Evolutionary conservation across 495 filamentous ascomycete genomes (phyloP).

Genomic region (Pseudoneurospora amorphoporcata): DNA sequence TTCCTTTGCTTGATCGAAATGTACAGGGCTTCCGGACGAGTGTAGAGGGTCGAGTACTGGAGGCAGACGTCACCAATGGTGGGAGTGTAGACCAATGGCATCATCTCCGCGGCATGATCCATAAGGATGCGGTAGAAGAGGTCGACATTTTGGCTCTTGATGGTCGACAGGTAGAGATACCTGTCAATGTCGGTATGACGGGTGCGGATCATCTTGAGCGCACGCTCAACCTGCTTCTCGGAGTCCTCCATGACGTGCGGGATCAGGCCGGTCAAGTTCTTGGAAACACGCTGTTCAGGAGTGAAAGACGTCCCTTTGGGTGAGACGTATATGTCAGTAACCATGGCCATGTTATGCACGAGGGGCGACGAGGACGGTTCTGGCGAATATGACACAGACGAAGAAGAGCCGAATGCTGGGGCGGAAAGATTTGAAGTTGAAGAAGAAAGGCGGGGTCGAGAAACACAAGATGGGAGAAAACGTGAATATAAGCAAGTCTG

Average conservation of each 20-base stretch:
- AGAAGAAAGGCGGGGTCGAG: background rate
- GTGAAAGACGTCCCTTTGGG: conserved; percentile 44
- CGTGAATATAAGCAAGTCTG: background rate
- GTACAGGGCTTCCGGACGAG: conserved; percentile 87
- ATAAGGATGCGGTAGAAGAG: conserved; percentile 92
- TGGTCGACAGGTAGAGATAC: conserved; percentile 81
- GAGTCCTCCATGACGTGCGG: conserved; percentile 46
- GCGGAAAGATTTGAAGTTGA: background rate
- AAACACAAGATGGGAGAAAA: background rate
- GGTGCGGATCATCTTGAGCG: conserved; percentile 57
- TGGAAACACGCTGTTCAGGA: conserved; percentile 42
- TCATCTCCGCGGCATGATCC: conserved; percentile 81
- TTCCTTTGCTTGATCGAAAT: conserved; percentile 84
- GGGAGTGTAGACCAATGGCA: conserved; percentile 93
- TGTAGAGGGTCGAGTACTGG: conserved; percentile 92
- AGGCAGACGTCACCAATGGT: conserved; percentile 95
- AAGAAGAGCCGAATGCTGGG: background rate
- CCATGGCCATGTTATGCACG: background rate
- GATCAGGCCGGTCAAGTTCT: conserved; percentile 49
- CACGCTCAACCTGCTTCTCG: conserved; percentile 42
- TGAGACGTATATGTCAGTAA: background rate
- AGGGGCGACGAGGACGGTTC: conserved; percentile 1
- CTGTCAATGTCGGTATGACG: conserved; percentile 81
- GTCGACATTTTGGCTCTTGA: conserved; percentile 83
- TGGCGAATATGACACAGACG: conserved; percentile 7